Base-by-base conservation (phyloP, 306 rosid genomes). In the Citrullus colocynthis region DNA sequence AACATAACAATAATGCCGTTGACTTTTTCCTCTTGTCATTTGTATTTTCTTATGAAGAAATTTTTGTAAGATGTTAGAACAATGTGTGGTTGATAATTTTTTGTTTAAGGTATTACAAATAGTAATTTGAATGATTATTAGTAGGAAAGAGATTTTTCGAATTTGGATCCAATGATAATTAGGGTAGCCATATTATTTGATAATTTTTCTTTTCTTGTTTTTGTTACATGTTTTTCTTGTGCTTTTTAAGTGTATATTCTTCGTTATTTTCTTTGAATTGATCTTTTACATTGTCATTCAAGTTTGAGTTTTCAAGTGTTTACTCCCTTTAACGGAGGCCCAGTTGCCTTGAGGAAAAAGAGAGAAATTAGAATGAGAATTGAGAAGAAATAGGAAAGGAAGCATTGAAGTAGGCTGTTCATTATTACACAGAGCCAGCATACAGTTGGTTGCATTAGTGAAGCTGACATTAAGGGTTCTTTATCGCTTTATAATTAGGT, bases 371-470 rank as follows among this genome's bases (percentile, higher is more conserved):
- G 13, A 39, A 67, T 41, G 32, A 67, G 74, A 42, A 41, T 5
- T n/a, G 34, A 67, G 74, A 67, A 39, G 74, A 67, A n/a, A 67
- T 41, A 2, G 74, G 36, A 20, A 67, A 67, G 54, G 28, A 65
- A 41, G 77, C 77, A 73, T 51, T 73, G 77, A 73, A 30, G 77
- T 52, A 51, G 77, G 77, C 6, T 51, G 39, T 73, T 28, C 32
- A 51, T 73, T 73, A 73, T 73, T 73, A 73, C 42, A 72, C 45
- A 73, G 44, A 73, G 44, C 77, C 60, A 73, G 24, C 61, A 28
- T 73, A 51, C 62, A 44, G 75, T 69, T 73, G 77, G 77, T 52
- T 73, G 77, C 77, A 73, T 73, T 73, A 73, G 62, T 73, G 77
- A 73, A 30, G 60, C 21, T 51, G 77, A 73, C 60, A 32, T 73